These are phyloP conservation scores for Gastrolobium bilobum DNA, from an alignment of 306 rosid genomes.

Conservation along the genomic window DNA sequence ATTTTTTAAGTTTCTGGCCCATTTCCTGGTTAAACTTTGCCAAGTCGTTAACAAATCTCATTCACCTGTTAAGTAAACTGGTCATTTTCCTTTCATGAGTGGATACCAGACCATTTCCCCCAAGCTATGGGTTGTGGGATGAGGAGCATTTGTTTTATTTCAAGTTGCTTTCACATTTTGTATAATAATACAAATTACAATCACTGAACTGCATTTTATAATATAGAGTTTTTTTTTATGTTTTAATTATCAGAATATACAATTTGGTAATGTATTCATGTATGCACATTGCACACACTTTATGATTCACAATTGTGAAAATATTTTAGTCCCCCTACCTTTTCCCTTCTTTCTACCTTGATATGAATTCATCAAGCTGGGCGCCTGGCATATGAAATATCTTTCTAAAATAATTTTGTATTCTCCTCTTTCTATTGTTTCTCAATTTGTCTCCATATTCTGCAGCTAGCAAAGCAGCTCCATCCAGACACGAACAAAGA, in stretches of 20 bases:
- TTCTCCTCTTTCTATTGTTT: constrained; percentile 1
- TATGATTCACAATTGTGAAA: background rate
- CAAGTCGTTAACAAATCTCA: background rate
- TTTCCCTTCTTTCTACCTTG: constrained; percentile 28
- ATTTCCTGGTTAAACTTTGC: constrained; percentile 27
- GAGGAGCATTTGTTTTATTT: background rate
- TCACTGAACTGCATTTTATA: constrained; percentile 9
- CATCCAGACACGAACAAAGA: constrained; percentile 97
- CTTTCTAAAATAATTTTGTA: background rate
- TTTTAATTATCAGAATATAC: background rate
- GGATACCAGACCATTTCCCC: background rate
- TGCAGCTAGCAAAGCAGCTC: constrained; percentile 92
- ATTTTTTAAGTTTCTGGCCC: background rate
- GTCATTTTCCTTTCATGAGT: background rate
- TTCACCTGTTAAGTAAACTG: background rate
- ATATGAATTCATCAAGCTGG: constrained; percentile 34
- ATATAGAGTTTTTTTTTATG: constrained; percentile 30
- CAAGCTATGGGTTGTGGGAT: background rate
- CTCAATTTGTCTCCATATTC: constrained; percentile 44
- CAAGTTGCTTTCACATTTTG: background rate
- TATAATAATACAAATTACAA: background rate
- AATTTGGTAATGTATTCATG: constrained; percentile 13
- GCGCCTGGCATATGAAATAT: constrained; percentile 15
- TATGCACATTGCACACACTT: background rate
- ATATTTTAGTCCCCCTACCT: background rate